A percentile compares a stretch with the other conserved stretches of the same genome.
Evolutionary conservation across 106 monocot genomes (phyloP).

Genomic region (Dendrobium catenatum): DNA sequence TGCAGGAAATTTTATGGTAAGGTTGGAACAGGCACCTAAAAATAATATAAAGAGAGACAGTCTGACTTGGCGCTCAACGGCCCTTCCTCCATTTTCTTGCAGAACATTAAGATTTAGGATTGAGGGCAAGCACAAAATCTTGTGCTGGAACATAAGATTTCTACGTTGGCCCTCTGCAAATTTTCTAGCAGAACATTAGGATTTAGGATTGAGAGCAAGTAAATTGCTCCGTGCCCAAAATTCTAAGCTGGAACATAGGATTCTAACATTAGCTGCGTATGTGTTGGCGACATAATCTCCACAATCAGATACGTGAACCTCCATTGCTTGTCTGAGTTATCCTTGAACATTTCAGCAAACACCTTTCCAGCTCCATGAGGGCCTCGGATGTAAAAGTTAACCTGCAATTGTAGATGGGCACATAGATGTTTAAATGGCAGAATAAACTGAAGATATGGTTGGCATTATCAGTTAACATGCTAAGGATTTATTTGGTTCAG

Average conservation of each 20-base stretch:
- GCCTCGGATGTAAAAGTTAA: slow-evolving; percentile 83
- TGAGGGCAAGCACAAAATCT: too few relatives aligned
- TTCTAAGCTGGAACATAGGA: slow-evolving; percentile 86
- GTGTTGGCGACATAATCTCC: slow-evolving; percentile 73
- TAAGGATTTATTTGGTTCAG: too few relatives aligned
- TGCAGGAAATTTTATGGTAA: not conserved
- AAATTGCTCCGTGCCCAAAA: not conserved
- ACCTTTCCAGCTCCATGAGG: slow-evolving; percentile 89
- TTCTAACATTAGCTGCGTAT: slow-evolving; percentile 74
- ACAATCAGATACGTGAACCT: slow-evolving; percentile 93
- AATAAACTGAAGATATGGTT: too few relatives aligned
- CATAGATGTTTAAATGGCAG: too few relatives aligned
- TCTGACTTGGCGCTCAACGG: too few relatives aligned
- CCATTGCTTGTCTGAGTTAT: slow-evolving; percentile 62
- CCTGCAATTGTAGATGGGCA: slow-evolving; percentile 22
- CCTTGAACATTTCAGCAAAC: slow-evolving; percentile 89
- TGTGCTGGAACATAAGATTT: too few relatives aligned
- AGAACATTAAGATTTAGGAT: too few relatives aligned
- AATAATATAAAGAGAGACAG: too few relatives aligned
- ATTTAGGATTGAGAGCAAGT: not conserved
- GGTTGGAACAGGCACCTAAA: not conserved
- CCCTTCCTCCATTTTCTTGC: too few relatives aligned
- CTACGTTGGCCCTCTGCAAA: too few relatives aligned
- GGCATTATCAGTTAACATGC: too few relatives aligned
- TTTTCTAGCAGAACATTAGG: too few relatives aligned